Base-by-base conservation (phyloP, 768 basidiomycete species). In the Dictyophora rubrovolvata region DNA sequence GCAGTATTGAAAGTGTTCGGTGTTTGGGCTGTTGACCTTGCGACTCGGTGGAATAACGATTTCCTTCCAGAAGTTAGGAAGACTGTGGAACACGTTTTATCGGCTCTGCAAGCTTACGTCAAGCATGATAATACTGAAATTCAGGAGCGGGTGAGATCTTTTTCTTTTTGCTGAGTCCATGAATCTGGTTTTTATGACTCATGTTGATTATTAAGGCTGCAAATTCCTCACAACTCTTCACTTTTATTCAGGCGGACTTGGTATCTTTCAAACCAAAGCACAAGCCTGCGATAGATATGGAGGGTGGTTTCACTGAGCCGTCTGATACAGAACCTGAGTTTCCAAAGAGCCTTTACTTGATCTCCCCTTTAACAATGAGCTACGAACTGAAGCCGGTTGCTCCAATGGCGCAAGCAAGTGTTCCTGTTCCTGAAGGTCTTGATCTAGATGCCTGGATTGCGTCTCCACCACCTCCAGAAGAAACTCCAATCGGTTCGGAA, bases 341-440 rank as follows among this genome's bases (percentile, higher is more conserved):
- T 66, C 96, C 96, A 1, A 93, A 94, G 73, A 91, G 89, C 65
- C 74, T 98, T 12, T 88, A 84, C 69, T 81, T 99, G 55, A 83
- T 98, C 48, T 77, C 80, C 46, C 91, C 93, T 0, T 73, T 99
- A 8, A 89, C 89, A 65, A 75, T 79, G 17, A 66, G 78, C 5
- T 85, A 94, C 65, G 87, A 91, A 61, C 81, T 99, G 18, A 92
- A 89, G 61, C 87, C 93, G 0, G 89, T 97, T 37, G 93, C 87
- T 7, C 62, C 72, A 0, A 74, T 75, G 57, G 95, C 95, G 2
- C 95, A 98, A 73, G 81, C 77, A 5, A 85, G 83, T 60, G 86
- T 98, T 0, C 79, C 81, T 5, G 64, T 90, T 1, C 96, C 96
- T 0, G 87, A 89, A 2, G 93, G 85, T 1, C 73, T 98, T 34